Base-by-base conservation (phyloP, 305 asterid species). In the Fraxinus dipetala region DNA sequence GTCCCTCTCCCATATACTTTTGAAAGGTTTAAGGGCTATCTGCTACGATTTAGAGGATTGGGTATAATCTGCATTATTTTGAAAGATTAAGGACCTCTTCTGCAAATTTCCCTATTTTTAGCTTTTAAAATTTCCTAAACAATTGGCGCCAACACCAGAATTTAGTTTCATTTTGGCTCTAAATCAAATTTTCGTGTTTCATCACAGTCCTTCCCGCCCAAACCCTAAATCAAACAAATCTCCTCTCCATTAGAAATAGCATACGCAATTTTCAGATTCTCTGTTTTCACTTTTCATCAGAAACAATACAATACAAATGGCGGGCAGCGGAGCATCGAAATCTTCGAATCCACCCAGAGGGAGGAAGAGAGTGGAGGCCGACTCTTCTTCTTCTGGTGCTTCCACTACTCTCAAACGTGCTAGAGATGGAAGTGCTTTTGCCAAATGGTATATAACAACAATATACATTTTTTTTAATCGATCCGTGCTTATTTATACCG, bases 391-490 rank as follows among this genome's bases (percentile, higher is more conserved):
- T 32, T 10, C 76, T 22, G 8, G 90, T 0, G 7, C 87, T 5
- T 28, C 89, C 32, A 28, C 87, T 38, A 74, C 89, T 67, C 94
- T 92, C 87, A 92, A 92, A 20, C 96, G 98, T 14, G 99, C 99
- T 36, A 93, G 82, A 81, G 90, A 95, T 24, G 97, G 97, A 75
- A 92, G 97, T n/a, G 99, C 98, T 75, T 95, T 95, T 65, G 89
- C 97, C 80, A 90, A 86, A 83, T 92, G 99, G 98, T 95, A 83
- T 65, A 36, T 56, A 6, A 22, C 20, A 0, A 4, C 6, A 0
- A n/a, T 6, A 36, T 20, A 10, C 0, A 2, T n/a, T 26, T 56
- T 34, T 0, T 24, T 1, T 59, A 1, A 4, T 54, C 65, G 65
- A 54, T 54, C 65, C 6, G 65, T 54, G 65, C 22, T 54, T 54